These are phyloP conservation scores for Wakefieldia striispora DNA, from an alignment of 768 basidiomycete genomes.

Conservation along the genomic window DNA sequence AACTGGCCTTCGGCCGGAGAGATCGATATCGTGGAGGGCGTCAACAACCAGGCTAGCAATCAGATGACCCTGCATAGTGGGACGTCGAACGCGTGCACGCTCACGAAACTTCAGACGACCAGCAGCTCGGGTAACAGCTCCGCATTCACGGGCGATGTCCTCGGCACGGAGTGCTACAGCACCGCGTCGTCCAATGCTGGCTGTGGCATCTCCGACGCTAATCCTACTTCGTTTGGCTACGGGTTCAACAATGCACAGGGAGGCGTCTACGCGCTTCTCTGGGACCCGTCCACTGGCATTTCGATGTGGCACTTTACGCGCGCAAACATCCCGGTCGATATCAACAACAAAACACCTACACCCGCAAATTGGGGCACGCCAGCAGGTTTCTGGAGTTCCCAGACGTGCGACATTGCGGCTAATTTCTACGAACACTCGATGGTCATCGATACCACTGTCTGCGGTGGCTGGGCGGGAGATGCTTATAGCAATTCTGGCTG, in stretches of 20 bases:
- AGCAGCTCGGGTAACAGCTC: constrained; percentile 4
- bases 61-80: constrained; percentile 67
- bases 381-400: constrained; percentile 48
- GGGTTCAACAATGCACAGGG: constrained; percentile 38
- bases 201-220: constrained; percentile 47
- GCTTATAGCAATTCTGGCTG: constrained; percentile 33
- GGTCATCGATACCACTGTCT: constrained; percentile 39
- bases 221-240: constrained; percentile 40
- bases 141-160: constrained; percentile 20
- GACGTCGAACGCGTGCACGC: constrained; percentile 36
- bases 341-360: constrained; percentile 42
- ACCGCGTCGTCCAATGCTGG: constrained; percentile 42
- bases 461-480: constrained; percentile 29
- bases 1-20: constrained; percentile 57
- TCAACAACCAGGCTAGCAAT: constrained; percentile 56
- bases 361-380: constrained; percentile 54
- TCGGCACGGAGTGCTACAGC: constrained; percentile 40
- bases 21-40: constrained; percentile 75
- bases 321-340: constrained; percentile 49
- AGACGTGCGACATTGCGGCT: constrained; percentile 44
- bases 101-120: constrained; percentile 1
- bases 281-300: constrained; percentile 47
- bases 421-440: constrained; percentile 56
- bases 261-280: constrained; percentile 57
- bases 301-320: constrained; percentile 57